Evolutionary conservation across 768 basidiomycete genomes (phyloP).

Genomic region (Tricholoma furcatifolium): DNA sequence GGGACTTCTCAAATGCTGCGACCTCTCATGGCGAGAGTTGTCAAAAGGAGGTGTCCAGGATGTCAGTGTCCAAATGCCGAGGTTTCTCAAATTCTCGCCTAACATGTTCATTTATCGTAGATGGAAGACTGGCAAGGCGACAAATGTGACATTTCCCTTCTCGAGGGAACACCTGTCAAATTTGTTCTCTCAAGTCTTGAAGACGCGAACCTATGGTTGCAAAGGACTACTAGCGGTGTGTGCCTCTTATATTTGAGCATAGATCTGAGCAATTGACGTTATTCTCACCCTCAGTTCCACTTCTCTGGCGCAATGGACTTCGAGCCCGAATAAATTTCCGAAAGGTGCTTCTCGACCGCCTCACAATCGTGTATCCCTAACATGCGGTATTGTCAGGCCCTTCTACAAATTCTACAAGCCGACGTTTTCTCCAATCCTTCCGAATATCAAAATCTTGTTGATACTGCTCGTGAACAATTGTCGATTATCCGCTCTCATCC

Average conservation of each 20-base stretch:
- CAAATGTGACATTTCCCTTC: constrained; percentile 77
- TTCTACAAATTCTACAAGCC: constrained; percentile 50
- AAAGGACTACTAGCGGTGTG: constrained; percentile 41
- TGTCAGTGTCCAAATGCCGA: constrained; percentile 45
- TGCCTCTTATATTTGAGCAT: background rate
- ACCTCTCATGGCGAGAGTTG: constrained; percentile 80
- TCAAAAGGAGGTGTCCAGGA: constrained; percentile 75
- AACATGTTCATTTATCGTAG: constrained; percentile 33
- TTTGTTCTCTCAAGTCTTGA: constrained; percentile 56
- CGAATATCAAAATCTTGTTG: constrained; percentile 36
- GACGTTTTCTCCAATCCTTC: constrained; percentile 36
- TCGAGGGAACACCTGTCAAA: constrained; percentile 59
- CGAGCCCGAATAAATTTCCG: constrained; percentile 54
- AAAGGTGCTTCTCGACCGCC: constrained; percentile 38
- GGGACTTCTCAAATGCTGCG: constrained; percentile 78
- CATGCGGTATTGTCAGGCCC: constrained; percentile 28
- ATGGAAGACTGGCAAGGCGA: constrained; percentile 90
- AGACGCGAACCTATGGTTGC: constrained; percentile 61
- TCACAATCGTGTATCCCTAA: background rate
- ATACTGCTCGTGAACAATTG: constrained; percentile 40
- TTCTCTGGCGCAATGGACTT: constrained; percentile 51
- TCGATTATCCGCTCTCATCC: constrained; percentile 36
- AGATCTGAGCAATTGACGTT: background rate
- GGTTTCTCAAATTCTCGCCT: constrained; percentile 13
- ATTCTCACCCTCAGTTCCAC: constrained; percentile 32